Conservation (phyloP, 805 yeast species). For the Hemisphaericaspora nanyangensis region DNA sequence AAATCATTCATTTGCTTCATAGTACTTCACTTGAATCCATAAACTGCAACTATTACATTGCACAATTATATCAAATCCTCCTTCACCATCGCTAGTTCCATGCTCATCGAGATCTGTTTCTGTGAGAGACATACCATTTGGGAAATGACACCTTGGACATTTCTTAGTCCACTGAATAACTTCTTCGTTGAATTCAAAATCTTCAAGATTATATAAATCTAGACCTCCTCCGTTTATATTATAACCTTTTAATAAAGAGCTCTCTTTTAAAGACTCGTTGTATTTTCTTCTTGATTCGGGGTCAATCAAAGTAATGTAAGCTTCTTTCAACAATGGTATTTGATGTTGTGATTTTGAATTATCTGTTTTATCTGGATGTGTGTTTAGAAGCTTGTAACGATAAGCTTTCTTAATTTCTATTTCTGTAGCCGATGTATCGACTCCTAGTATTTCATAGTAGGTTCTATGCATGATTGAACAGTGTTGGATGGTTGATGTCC, state of each 20-base stretch:
- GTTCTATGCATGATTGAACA: slow-evolving; percentile 7
- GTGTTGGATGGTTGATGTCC: not conserved
- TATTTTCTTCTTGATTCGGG: slow-evolving; percentile 41
- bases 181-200: slow-evolving; percentile 44
- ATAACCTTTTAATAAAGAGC: slow-evolving; percentile 34
- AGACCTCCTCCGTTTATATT: slow-evolving; percentile 60
- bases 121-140: slow-evolving; percentile 51
- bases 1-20: slow-evolving; percentile 44
- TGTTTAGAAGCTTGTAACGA: slow-evolving; percentile 48
- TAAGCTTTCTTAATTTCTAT: slow-evolving; percentile 61
- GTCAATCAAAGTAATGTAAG: slow-evolving; percentile 57
- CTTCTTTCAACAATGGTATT: slow-evolving; percentile 48
- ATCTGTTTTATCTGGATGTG: slow-evolving; percentile 75
- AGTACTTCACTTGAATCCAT: slow-evolving; percentile 76
- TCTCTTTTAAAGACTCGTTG: slow-evolving; percentile 42
- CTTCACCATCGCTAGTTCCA: slow-evolving; percentile 49
- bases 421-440: slow-evolving; percentile 33
- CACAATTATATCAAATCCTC: slow-evolving; percentile 60
- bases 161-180: slow-evolving; percentile 42
- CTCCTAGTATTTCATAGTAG: slow-evolving; percentile 58
- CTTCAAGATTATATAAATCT: slow-evolving; percentile 64
- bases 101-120: slow-evolving; percentile 59
- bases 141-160: slow-evolving; percentile 65
- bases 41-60: slow-evolving; percentile 82
- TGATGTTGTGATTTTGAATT: slow-evolving; percentile 7